Conservation (phyloP, 2,329 filamentous ascomycete genomes). For the Dothidotthia symphoricarpi region DNA sequence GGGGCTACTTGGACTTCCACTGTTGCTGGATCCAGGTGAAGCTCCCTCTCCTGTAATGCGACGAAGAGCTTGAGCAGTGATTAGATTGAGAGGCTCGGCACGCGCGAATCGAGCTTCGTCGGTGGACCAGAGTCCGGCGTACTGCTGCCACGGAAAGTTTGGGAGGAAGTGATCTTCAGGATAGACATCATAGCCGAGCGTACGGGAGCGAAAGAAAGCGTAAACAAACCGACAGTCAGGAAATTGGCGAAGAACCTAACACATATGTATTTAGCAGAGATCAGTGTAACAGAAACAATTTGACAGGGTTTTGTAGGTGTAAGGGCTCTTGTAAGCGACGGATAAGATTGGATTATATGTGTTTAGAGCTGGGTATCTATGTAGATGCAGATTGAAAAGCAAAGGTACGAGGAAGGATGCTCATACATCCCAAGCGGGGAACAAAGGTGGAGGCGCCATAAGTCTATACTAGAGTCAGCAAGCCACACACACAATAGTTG, state of each 20-base stretch:
- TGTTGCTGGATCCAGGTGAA: constrained; percentile 10
- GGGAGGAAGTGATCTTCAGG: constrained; percentile 40
- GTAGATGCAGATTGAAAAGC: constrained; percentile 4
- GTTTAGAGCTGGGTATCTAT: constrained; percentile 20
- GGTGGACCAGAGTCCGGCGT: constrained; percentile 39
- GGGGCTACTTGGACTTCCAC: constrained; percentile 16
- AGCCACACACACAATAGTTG: neutral
- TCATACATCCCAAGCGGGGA: constrained; percentile 46
- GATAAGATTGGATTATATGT: constrained; percentile 8
- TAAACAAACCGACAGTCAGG: constrained; percentile 40
- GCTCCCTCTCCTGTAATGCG: constrained; percentile 31
- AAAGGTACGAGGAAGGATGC: constrained; percentile 6
- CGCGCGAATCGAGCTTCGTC: constrained; percentile 42
- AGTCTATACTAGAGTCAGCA: constrained; percentile 27
- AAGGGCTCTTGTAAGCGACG: too few species aligned
- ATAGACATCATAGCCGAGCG: constrained; percentile 41
- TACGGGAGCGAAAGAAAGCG: constrained; percentile 39
- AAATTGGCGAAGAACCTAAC: constrained; percentile 39
- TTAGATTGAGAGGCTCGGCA: constrained; percentile 21
- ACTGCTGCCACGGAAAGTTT: constrained; percentile 42
- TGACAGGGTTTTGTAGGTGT: neutral
- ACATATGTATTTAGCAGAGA: constrained; percentile 25
- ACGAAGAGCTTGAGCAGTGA: constrained; percentile 29
- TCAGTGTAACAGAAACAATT: neutral
- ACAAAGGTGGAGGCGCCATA: constrained; percentile 38